Conservation (phyloP, 495 filamentous ascomycete genomes). For the Aspergillus nidulans region DNA sequence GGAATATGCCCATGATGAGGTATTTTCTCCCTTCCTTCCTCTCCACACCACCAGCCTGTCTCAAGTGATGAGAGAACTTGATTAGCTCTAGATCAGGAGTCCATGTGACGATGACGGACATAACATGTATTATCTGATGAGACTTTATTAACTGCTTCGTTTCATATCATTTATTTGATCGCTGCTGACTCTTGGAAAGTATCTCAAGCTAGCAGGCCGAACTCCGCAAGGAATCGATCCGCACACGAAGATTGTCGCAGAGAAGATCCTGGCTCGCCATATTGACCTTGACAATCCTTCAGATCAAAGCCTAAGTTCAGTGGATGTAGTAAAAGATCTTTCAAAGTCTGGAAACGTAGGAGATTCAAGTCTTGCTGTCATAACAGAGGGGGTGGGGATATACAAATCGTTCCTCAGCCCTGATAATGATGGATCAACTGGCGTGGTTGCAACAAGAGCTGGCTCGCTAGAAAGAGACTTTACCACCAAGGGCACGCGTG, state of each 20-base stretch:
- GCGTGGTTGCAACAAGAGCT: constrained; percentile 34
- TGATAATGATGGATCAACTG: constrained; percentile 18
- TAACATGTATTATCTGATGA: constrained; percentile 52
- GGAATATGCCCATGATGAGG: constrained; percentile 43
- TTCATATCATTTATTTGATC: background rate
- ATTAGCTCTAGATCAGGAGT: constrained; percentile 61
- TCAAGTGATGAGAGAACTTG: constrained; percentile 48
- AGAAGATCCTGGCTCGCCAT: constrained; percentile 20
- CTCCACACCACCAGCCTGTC: constrained; percentile 20
- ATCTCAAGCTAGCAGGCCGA: constrained; percentile 26
- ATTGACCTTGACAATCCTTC: constrained; percentile 10
- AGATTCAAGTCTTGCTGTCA: constrained; percentile 34
- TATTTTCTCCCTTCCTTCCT: constrained; percentile 26
- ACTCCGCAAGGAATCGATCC: constrained; percentile 29
- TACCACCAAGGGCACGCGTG: constrained; percentile 41
- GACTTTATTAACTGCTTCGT: constrained; percentile 18
- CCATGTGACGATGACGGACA: constrained; percentile 47
- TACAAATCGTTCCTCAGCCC: constrained; percentile 35
- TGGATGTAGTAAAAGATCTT: constrained; percentile 45
- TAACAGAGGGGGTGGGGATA: constrained; percentile 38
- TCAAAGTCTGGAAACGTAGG: constrained; percentile 42
- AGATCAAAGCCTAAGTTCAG: constrained; percentile 31
- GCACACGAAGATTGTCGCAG: constrained; percentile 27
- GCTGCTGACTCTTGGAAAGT: constrained; percentile 21
- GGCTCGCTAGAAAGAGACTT: constrained; percentile 43